Conservation (phyloP, 495 filamentous ascomycete genomes). For the Penicillium chermesinum region DNA sequence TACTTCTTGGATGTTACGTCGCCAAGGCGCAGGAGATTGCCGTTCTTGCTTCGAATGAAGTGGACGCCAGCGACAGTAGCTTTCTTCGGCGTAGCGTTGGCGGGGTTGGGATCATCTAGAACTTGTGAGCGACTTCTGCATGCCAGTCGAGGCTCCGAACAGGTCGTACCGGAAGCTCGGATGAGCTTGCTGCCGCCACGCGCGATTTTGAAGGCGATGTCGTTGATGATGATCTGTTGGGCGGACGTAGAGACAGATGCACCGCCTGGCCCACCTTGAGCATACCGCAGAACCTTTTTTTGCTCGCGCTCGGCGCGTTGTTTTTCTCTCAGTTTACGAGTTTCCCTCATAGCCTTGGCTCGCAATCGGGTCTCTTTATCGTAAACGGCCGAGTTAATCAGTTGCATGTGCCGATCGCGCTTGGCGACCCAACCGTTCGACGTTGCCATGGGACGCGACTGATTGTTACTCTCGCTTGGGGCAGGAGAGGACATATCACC, state of each 20-base stretch:
- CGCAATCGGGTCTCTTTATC: conserved; percentile 69
- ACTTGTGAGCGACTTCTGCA: conserved; percentile 41
- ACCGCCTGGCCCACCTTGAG: conserved; percentile 37
- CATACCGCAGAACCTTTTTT: conserved; percentile 45
- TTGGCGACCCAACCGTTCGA: conserved; percentile 68
- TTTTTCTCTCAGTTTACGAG: conserved; percentile 54
- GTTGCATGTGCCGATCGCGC: conserved; percentile 77
- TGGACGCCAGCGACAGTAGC: conserved; percentile 73
- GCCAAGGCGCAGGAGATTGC: conserved; percentile 73
- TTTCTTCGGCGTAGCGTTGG: conserved; percentile 71
- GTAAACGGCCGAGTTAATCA: conserved; percentile 82
- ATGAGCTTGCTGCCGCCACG: conserved; percentile 82
- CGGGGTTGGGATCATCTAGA: conserved; percentile 56
- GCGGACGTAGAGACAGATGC: conserved; percentile 30
- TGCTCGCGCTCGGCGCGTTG: conserved; percentile 61
- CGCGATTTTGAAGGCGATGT: conserved; percentile 68
- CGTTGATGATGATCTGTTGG: conserved; percentile 70
- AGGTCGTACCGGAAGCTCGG: conserved; percentile 61
- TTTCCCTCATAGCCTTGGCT: conserved; percentile 69
- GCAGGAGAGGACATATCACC: conserved; percentile 30
- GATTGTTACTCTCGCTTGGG: conserved; percentile 31
- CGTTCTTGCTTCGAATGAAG: conserved; percentile 85
- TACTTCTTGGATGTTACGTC: conserved; percentile 43
- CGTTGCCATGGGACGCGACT: conserved; percentile 22
- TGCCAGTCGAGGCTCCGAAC: conserved; percentile 1